Percentiles rank a stretch among this genome's conserved stretches.
phyloP scores from a whole-genome alignment of 2,329 filamentous ascomycete species.

The Colletotrichum tabaci region DNA sequence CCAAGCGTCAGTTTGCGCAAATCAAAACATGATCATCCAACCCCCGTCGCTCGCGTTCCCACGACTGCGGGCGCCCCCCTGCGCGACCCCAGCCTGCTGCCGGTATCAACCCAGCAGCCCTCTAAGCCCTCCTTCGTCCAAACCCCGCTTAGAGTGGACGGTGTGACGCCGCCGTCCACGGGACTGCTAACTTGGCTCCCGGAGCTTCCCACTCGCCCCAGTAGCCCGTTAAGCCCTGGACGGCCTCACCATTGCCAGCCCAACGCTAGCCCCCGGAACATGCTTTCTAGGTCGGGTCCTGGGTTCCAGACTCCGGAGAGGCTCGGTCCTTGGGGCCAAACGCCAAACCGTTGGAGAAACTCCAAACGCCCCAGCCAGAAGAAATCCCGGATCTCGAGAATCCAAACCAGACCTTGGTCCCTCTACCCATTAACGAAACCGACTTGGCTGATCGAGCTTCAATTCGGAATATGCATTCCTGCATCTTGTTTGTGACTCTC shows the following conservation, averaged over 20 bases:
- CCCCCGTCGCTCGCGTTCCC: slow-evolving; percentile 33
- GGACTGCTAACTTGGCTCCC: slow-evolving; percentile 37
- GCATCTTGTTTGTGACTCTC: slow-evolving; percentile 21
- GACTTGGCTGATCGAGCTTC: slow-evolving; percentile 17
- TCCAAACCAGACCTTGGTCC: not conserved
- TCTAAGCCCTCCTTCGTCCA: slow-evolving; percentile 25
- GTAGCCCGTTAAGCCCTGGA: not conserved
- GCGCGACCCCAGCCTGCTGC: slow-evolving; percentile 27
- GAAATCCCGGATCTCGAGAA: not conserved
- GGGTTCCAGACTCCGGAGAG: not conserved
- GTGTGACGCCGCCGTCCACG: slow-evolving; percentile 30
- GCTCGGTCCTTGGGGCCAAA: not conserved
- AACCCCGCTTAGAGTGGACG: slow-evolving; percentile 31
- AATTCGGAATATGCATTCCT: not conserved
- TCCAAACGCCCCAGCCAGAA: not conserved
- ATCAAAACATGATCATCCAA: slow-evolving; percentile 32
- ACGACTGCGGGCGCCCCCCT: slow-evolving; percentile 36
- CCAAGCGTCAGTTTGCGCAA: not conserved
- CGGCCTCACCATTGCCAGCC: slow-evolving; percentile 20
- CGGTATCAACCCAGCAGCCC: slow-evolving; percentile 28
- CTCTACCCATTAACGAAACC: slow-evolving; percentile 10
- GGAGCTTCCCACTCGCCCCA: slow-evolving; percentile 21
- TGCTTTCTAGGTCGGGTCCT: slow-evolving; percentile 11
- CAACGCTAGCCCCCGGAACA: slow-evolving; percentile 4
- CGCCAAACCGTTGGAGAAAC: slow-evolving; percentile 32